Conservation (phyloP, 2,329 filamentous ascomycete genomes). For the Alternaria sp. region DNA sequence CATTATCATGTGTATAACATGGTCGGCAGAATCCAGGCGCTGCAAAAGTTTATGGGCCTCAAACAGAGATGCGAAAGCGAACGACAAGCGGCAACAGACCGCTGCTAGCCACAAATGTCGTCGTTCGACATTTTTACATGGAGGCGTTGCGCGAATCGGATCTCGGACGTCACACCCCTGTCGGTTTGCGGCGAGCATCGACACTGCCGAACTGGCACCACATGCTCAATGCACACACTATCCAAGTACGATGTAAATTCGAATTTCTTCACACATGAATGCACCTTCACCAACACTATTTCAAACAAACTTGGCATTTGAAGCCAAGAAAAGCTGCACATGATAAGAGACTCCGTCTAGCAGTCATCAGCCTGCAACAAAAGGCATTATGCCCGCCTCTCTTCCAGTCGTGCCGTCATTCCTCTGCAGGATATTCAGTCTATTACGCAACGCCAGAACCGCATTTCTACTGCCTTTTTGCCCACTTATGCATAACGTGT, state of each 20-base stretch:
- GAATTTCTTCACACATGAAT: background rate
- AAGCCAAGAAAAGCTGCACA: background rate
- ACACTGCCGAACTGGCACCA: constrained; percentile 18
- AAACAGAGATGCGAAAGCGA: constrained; percentile 13
- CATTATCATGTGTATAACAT: constrained; percentile 47
- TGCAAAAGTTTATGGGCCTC: constrained; percentile 8
- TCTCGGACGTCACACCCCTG: constrained; percentile 20
- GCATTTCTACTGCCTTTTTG: background rate
- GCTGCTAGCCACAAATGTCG: constrained; percentile 21
- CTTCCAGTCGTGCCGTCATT: constrained; percentile 5
- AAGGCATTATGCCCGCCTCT: constrained; percentile 6
- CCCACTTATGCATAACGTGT: background rate
- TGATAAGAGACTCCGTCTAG: constrained; percentile 3
- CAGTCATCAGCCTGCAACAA: background rate
- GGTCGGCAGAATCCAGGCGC: constrained; percentile 14
- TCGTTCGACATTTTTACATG: constrained; percentile 29
- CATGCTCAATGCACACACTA: background rate
- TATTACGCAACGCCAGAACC: constrained; percentile 15
- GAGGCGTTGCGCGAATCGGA: constrained; percentile 24
- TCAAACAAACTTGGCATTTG: background rate
- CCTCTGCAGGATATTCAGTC: constrained; percentile 2
- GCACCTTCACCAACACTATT: background rate
- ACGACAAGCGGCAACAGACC: constrained; percentile 13
- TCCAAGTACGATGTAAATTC: background rate
- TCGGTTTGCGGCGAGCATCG: constrained; percentile 16